Evolutionary conservation across 2,329 filamentous ascomycete genomes (phyloP).

Genomic region (Furcasterigmium furcatum): DNA sequence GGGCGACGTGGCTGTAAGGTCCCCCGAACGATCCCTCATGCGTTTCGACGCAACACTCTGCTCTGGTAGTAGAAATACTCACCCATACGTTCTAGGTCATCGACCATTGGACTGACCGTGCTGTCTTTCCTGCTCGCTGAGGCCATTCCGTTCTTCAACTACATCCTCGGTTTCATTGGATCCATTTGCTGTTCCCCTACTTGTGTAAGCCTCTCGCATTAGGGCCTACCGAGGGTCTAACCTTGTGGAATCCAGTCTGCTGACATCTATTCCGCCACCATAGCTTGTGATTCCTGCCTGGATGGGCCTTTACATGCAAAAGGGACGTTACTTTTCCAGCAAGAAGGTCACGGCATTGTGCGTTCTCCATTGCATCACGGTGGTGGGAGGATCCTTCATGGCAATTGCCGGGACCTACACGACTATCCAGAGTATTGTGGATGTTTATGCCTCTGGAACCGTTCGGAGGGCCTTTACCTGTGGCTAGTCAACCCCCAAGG

Average conservation of each 20-base stretch:
- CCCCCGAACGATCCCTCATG: too few species aligned
- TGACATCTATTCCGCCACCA: too few species aligned
- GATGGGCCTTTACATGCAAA: conserved; percentile 18
- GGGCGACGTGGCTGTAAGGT: conserved; percentile 25
- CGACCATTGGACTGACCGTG: conserved; percentile 14
- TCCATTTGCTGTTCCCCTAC: conserved; percentile 21
- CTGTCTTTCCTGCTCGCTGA: conserved; percentile 15
- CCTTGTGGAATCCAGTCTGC: too few species aligned
- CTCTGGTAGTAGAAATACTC: background rate
- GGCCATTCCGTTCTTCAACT: conserved; percentile 20
- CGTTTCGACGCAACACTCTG: too few species aligned
- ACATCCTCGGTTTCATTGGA: conserved; percentile 18
- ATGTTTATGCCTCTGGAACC: conserved; percentile 16
- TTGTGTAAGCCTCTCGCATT: conserved; percentile 17
- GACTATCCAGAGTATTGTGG: conserved; percentile 19
- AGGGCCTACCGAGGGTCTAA: too few species aligned
- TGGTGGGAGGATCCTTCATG: conserved; percentile 16
- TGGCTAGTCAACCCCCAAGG: too few species aligned
- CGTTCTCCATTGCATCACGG: conserved; percentile 14
- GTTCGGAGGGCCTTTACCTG: conserved; percentile 18
- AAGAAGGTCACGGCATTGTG: conserved; percentile 6
- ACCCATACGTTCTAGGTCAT: conserved; percentile 10
- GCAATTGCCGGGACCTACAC: conserved; percentile 20
- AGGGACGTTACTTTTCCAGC: conserved; percentile 4
- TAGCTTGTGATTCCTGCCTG: conserved; percentile 18